These are phyloP conservation scores for button mushroom (Agaricus bisporus) DNA, from an alignment of 768 basidiomycete genomes.

Conservation along the genomic window DNA sequence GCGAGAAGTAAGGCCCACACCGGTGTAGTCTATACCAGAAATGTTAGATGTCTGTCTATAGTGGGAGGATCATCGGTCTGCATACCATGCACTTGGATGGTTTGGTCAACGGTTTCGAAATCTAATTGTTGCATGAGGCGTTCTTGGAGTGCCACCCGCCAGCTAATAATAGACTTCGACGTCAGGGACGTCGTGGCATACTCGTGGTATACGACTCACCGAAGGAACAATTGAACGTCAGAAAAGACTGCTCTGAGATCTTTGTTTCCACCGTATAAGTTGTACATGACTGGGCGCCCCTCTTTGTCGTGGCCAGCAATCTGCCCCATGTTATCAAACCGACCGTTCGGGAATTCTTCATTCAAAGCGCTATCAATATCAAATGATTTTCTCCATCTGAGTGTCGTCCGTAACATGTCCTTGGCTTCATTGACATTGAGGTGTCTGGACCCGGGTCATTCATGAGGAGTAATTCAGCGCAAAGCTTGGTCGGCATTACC, in stretches of 20 bases:
- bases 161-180: slow-evolving; percentile 32
- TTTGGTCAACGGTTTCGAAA: slow-evolving; percentile 68
- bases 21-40: slow-evolving; percentile 57
- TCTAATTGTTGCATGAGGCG: slow-evolving; percentile 55
- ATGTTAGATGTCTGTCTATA: background rate
- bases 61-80: background rate
- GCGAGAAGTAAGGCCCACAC: slow-evolving; percentile 58
- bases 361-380: slow-evolving; percentile 51
- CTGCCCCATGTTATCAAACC: slow-evolving; percentile 60
- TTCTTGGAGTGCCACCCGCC: slow-evolving; percentile 80
- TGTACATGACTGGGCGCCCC: slow-evolving; percentile 71
- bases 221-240: slow-evolving; percentile 69
- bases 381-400: slow-evolving; percentile 69
- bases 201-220: slow-evolving; percentile 30
- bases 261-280: slow-evolving; percentile 68
- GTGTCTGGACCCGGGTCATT: slow-evolving; percentile 29
- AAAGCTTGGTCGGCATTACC: slow-evolving; percentile 32
- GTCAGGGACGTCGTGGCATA: slow-evolving; percentile 3
- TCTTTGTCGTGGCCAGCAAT: slow-evolving; percentile 67
- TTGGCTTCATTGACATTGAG: slow-evolving; percentile 47
- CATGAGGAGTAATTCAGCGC: background rate
- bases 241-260: slow-evolving; percentile 69
- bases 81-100: slow-evolving; percentile 67
- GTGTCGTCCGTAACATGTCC: slow-evolving; percentile 61
- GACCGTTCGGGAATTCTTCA: slow-evolving; percentile 55